Base-by-base conservation (phyloP, 495 filamentous ascomycete genomes). In the Penicillium riverlandense region DNA sequence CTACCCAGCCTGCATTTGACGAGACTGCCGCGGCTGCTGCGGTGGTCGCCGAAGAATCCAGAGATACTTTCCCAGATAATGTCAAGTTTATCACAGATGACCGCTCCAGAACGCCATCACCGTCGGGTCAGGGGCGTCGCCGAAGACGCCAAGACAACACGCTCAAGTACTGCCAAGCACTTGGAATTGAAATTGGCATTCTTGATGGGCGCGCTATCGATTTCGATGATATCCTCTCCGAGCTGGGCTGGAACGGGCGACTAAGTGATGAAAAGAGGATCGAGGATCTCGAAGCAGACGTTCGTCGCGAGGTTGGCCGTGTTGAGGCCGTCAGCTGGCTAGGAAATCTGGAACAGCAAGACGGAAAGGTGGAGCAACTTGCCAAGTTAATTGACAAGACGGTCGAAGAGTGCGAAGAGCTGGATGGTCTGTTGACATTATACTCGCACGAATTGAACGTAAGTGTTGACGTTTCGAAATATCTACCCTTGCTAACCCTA, bases 241-340 rank as follows among this genome's bases (percentile, higher is more conserved):
- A 96, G 54, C 88, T 96, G 57, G 88, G 90, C 13, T 96, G 90
- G 91, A 84, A 86, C 34, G 86, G 84, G 35, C 78, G 83, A 16
- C 74, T 86, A 33, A 77, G 80, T 51, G 74, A 83, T 35, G 69
- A 78, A 16, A 79, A 80, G 40, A 86, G 82, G 43, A 84, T 92
- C 46, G 88, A 95, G 45, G 79, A 88, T 38, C 72, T 97, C 56
- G 82, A 92, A 61, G 74, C 77, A 12, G 88, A 90, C 50, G 72
- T 96, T 34, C 85, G 88, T 40, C 84, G 86, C 45, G 92, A 96
- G 55, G 77, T 97, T 44, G 85, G 84, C 36, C 85, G 86, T 43
- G 86, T 90, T 6, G 90, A 97, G 67, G 88, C 90, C 32, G 92
- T 85, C 39, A 88, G 89, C 55, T 96, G 92, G 86, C 76, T 98